These are phyloP conservation scores for Penicillium mononematosum DNA, from an alignment of 495 filamentous ascomycete species.

Conservation along the genomic window DNA sequence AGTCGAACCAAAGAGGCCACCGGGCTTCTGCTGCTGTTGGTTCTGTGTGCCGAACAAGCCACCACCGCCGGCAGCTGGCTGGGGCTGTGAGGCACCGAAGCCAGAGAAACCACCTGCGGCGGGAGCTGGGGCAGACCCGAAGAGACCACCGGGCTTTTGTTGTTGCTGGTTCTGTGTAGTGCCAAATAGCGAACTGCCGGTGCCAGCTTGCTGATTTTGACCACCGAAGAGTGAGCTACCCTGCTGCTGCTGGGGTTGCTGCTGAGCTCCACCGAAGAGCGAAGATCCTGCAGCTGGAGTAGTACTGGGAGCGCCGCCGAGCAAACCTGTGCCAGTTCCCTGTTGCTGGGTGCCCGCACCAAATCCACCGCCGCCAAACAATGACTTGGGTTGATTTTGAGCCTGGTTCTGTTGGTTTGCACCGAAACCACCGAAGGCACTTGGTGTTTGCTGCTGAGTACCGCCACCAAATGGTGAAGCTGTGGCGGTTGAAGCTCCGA, in stretches of 20 bases:
- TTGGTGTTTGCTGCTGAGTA: constrained; percentile 39
- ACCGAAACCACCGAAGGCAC: constrained; percentile 46
- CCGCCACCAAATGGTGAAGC: constrained; percentile 41
- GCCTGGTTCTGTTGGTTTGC: constrained; percentile 38
- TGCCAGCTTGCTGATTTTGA: constrained; percentile 32
- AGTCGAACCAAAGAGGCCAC: constrained; percentile 29
- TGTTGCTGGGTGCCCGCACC: constrained; percentile 42
- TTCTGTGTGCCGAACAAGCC: constrained; percentile 38
- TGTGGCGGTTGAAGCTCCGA: constrained; percentile 33
- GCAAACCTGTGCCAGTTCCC: constrained; percentile 38
- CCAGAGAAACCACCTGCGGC: constrained; percentile 7
- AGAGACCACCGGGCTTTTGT: constrained; percentile 38
- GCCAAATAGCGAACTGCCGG: constrained; percentile 35
- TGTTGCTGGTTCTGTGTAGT: constrained; percentile 41
- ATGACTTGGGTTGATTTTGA: constrained; percentile 44
- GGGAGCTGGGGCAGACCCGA: constrained; percentile 21
- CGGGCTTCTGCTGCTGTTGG: constrained; percentile 39
- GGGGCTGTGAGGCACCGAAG: constrained; percentile 12
- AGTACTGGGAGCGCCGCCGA: constrained; percentile 38
- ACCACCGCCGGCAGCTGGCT: constrained; percentile 24
- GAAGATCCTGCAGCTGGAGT: constrained; percentile 29
- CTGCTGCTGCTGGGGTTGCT: constrained; percentile 39
- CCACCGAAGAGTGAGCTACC: constrained; percentile 46
- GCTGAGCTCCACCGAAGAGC: constrained; percentile 45
- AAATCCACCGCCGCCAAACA: constrained; percentile 42